Conservation (phyloP, 2,329 filamentous ascomycete species). For the Thelonectria rubi region DNA sequence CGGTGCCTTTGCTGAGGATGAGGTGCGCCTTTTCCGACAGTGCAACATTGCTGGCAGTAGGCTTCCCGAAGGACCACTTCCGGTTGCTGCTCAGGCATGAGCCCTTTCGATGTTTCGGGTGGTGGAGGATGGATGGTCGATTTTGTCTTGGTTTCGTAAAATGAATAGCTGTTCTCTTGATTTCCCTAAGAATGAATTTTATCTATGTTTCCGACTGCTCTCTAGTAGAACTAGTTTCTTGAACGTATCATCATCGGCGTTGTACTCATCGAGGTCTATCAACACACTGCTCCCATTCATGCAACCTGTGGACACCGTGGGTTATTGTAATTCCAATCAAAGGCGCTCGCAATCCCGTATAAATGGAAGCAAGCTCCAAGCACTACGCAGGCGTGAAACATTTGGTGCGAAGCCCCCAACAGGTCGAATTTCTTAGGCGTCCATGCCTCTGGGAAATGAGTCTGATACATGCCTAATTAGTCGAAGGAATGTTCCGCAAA, state of each 20-base stretch:
- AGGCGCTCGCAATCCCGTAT: conserved; percentile 34
- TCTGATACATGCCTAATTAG: conserved; percentile 5
- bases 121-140: neutral
- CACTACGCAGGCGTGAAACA: conserved; percentile 50
- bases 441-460: conserved; percentile 48
- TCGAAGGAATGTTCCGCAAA: neutral
- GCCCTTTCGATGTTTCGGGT: neutral
- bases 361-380: conserved; percentile 35
- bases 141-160: neutral
- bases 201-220: neutral
- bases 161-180: neutral
- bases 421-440: conserved; percentile 55
- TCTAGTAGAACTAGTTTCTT: neutral
- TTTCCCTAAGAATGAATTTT: neutral
- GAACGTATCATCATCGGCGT: too few species aligned
- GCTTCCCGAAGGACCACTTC: conserved; percentile 60
- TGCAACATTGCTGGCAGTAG: conserved; percentile 79
- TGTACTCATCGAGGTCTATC: too few species aligned
- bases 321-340: conserved; percentile 25
- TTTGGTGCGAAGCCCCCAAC: conserved; percentile 53
- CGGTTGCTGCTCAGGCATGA: conserved; percentile 1
- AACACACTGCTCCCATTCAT: too few species aligned
- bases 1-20: conserved; percentile 76
- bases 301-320: conserved; percentile 3
- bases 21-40: conserved; percentile 79